These are phyloP conservation scores for Physcia stellaris DNA, from an alignment of 495 filamentous ascomycete genomes.

Conservation along the genomic window DNA sequence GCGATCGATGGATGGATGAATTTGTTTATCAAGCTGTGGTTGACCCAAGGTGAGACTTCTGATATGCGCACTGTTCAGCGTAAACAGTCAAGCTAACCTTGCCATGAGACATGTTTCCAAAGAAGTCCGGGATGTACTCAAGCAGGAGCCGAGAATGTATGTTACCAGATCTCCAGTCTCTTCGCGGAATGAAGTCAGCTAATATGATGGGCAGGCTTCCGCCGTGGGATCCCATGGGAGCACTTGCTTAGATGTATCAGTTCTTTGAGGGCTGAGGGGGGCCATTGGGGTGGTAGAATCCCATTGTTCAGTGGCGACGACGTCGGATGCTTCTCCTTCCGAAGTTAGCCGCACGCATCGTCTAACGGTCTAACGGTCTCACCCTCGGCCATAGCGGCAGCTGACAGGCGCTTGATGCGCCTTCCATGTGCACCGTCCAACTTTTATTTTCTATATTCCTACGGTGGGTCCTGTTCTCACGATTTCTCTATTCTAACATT, in stretches of 20 bases:
- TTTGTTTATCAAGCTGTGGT: conserved; percentile 83
- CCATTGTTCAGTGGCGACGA: too few species aligned
- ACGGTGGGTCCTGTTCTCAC: too few species aligned
- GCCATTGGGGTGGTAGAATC: too few species aligned
- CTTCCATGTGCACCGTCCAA: too few species aligned
- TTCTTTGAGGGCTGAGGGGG: too few species aligned
- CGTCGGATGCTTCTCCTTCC: too few species aligned
- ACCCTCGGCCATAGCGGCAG: too few species aligned
- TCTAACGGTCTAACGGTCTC: too few species aligned
- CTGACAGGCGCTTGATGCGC: too few species aligned
- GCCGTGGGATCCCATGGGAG: conserved; percentile 83
- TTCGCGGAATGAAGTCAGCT: background rate
- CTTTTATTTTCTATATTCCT: too few species aligned
- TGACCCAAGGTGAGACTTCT: conserved; percentile 35
- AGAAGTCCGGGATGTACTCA: conserved; percentile 53
- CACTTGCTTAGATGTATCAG: conserved; percentile 48
- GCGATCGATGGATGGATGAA: conserved; percentile 74
- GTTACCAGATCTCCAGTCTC: background rate
- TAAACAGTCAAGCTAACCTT: background rate
- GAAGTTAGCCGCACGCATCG: too few species aligned
- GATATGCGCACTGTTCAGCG: background rate
- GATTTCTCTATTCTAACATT: too few species aligned
- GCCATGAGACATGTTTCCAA: conserved; percentile 37
- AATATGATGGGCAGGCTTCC: conserved; percentile 31
- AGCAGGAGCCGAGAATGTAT: conserved; percentile 47